Base-by-base conservation (phyloP, 1,139 yeast genomes). In the Magnusiomyces ingens region DNA sequence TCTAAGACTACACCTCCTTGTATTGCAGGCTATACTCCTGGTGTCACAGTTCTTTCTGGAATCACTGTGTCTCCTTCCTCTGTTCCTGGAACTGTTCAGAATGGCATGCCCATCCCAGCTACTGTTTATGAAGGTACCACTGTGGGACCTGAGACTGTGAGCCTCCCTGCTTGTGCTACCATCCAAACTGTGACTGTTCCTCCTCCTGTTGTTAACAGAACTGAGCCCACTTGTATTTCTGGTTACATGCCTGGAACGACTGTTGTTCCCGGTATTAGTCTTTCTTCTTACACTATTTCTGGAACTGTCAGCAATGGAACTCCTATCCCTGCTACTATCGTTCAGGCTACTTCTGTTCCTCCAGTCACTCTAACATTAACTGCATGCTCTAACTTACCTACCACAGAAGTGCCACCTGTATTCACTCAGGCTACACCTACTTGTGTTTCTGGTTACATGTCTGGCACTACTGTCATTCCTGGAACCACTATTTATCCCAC, bases 361-460 rank as follows among this genome's bases (percentile, higher is more conserved):
- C 29, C 49, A 13, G 15, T 15, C 18, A 35, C 48, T 3, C 29
- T 47, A 17, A 49, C 53, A 6, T 43, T 53, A 2, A 12, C 55
- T 21, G 41, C 52, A 18, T 53, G 55, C 45, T 43, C 49, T n/a
- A n/a, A 46, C 19, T 41, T 46, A 6, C 15, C 36, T 17, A 51
- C 56, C 22, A 38, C 45, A 13, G 17, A 48, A 17, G n/a, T 48
- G 15, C 54, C 54, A 32, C 49, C 54, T 44, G 13, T 21, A 5
- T 22, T 32, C 22, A 45, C 48, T 35, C 44, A 17, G 11, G 38
- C 50, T 45, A 26, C 17, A n/a, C 49, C 53, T 13, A 22, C 42
- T 3, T 46, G 54, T 18, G 19, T 17, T 19, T 22, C 45, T 26
- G 48, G 43, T 10, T 36, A n/a, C 29, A 22, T 21, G 19, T 22